phyloP scores from a whole-genome alignment of 768 basidiomycete species.

The Lanmaoa pseudosensibilis region DNA sequence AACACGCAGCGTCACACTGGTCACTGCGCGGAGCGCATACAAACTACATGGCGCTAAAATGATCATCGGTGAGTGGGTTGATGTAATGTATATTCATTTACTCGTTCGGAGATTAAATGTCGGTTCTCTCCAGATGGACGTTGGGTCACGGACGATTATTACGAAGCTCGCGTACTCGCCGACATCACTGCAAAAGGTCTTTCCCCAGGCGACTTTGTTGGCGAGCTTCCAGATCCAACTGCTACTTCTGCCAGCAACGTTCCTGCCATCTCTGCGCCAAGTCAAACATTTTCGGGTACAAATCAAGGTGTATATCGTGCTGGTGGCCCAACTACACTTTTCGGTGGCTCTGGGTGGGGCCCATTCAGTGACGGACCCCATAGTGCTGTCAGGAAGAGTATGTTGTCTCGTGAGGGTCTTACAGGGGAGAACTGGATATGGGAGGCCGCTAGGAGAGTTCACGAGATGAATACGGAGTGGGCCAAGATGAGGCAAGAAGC shows the following conservation, averaged over 20 bases:
- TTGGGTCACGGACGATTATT: slow-evolving; percentile 96
- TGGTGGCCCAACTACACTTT: slow-evolving; percentile 91
- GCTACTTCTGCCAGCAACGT: slow-evolving; percentile 46
- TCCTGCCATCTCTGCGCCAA: slow-evolving; percentile 34
- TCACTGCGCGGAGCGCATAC: slow-evolving; percentile 89
- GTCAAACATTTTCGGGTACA: slow-evolving; percentile 42
- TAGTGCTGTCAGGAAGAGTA: slow-evolving; percentile 78
- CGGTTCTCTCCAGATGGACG: slow-evolving; percentile 61
- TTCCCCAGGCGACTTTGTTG: slow-evolving; percentile 79
- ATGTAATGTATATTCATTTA: background rate
- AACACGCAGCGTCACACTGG: slow-evolving; percentile 90
- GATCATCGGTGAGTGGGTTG: slow-evolving; percentile 62
- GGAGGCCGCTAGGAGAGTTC: slow-evolving; percentile 66
- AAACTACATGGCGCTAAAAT: slow-evolving; percentile 93
- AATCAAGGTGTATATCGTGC: slow-evolving; percentile 79
- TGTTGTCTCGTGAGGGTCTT: slow-evolving; percentile 77
- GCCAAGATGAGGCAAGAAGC: slow-evolving; percentile 54
- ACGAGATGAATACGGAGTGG: slow-evolving; percentile 67
- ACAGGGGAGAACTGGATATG: slow-evolving; percentile 93
- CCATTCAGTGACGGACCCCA: slow-evolving; percentile 88
- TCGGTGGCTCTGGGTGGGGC: slow-evolving; percentile 80
- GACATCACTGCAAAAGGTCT: slow-evolving; percentile 81
- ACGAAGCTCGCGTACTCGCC: slow-evolving; percentile 78
- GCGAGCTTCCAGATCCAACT: slow-evolving; percentile 77
- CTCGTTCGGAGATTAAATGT: background rate